Percentiles rank a stretch among this genome's conserved stretches.
These are phyloP conservation scores for Escovopsis sp. DNA, from an alignment of 2,329 filamentous ascomycete genomes.

Conservation along the genomic window DNA sequence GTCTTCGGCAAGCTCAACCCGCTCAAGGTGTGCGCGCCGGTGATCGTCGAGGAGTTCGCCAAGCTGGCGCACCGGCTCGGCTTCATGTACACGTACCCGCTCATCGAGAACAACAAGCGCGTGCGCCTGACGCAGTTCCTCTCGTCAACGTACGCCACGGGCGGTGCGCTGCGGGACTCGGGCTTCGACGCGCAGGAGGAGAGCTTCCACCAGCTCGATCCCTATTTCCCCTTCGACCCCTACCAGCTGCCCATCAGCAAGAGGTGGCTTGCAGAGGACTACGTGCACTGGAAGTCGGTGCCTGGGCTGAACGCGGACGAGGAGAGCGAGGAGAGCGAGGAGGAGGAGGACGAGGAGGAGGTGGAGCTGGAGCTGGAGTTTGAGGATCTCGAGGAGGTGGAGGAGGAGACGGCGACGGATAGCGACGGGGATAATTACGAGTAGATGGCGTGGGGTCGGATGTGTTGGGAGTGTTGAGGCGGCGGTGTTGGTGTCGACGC, in stretches of 20 bases:
- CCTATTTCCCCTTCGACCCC: conserved; percentile 95
- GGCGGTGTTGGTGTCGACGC: neutral
- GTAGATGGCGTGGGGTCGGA: conserved; percentile 5
- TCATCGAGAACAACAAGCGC: conserved; percentile 86
- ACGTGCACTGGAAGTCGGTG: conserved; percentile 64
- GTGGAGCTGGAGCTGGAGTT: conserved; percentile 8
- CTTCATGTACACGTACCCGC: conserved; percentile 77
- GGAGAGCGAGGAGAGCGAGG: conserved; percentile 37
- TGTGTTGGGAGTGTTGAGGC: no score
- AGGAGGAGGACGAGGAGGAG: conserved; percentile 32
- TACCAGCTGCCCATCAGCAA: conserved; percentile 81
- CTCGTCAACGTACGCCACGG: conserved; percentile 37
- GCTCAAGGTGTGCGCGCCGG: conserved; percentile 81
- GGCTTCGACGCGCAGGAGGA: conserved; percentile 45
- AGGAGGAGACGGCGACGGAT: conserved; percentile 36
- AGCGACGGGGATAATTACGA: conserved; percentile 28
- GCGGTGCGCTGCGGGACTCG: conserved; percentile 37
- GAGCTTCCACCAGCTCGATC: conserved; percentile 70
- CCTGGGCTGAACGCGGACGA: conserved; percentile 49
- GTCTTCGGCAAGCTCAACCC: conserved; percentile 87
- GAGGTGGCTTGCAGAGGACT: conserved; percentile 74
- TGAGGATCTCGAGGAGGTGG: conserved; percentile 30
- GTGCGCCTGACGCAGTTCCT: conserved; percentile 62
- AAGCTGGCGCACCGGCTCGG: conserved; percentile 71
- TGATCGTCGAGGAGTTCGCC: conserved; percentile 84